Percentiles rank a stretch among this genome's conserved stretches.
Conservation (phyloP, 1,284 basidiomycete genomes). For the Amylostereum chailletii region DNA sequence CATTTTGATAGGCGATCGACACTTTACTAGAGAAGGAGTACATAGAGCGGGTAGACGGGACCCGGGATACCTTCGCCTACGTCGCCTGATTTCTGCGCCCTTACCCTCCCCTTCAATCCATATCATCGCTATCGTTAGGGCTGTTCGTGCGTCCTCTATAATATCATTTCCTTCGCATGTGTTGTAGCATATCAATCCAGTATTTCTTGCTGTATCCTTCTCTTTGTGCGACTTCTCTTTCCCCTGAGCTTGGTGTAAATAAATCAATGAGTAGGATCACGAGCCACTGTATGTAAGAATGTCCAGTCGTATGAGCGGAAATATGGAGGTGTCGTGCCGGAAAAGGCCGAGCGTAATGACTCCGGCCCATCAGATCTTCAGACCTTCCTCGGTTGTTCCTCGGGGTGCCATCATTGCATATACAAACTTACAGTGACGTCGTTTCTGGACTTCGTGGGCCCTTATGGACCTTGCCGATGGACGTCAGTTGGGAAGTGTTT, state of each 20-base stretch:
- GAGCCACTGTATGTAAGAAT: too few species aligned
- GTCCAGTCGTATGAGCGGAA: too few species aligned
- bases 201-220: not conserved
- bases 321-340: too few species aligned
- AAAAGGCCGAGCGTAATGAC: too few species aligned
- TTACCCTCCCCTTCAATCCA: slow-evolving; percentile 1
- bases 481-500: too few species aligned
- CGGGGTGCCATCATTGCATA: too few species aligned
- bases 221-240: not conserved
- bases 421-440: too few species aligned
- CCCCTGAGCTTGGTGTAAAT: not conserved
- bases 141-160: not conserved
- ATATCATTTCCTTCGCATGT: not conserved
- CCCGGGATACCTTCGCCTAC: slow-evolving; percentile 72
- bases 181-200: slow-evolving; percentile 10
- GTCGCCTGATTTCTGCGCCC: slow-evolving; percentile 39
- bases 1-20: slow-evolving; percentile 81
- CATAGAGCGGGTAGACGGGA: slow-evolving; percentile 85
- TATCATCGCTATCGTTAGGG: not conserved
- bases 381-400: too few species aligned
- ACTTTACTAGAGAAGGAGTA: slow-evolving; percentile 96
- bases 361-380: too few species aligned
- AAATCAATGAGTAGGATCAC: slow-evolving; percentile 11
- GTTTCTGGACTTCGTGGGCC: too few species aligned
- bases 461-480: too few species aligned